Conservation (phyloP, 495 filamentous ascomycete genomes). For the Bacidia gigantensis region DNA sequence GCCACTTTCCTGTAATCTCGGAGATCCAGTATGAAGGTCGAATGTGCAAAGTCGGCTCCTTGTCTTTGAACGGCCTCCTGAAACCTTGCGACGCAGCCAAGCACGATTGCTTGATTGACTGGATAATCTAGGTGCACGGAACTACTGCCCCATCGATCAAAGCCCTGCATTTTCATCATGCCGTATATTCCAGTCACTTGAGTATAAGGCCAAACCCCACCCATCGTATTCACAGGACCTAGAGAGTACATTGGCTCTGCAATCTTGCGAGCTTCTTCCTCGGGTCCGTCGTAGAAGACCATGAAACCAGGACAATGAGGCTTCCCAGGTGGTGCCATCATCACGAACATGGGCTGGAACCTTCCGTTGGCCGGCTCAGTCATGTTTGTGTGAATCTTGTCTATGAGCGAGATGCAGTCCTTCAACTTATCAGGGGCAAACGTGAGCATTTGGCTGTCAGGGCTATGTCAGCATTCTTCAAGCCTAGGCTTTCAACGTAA, state of each 20-base stretch:
- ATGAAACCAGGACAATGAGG: constrained; percentile 10
- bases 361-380: constrained; percentile 3
- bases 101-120: constrained; percentile 5
- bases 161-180: constrained; percentile 2
- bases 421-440: background rate
- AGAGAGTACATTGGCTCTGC: constrained; percentile 18
- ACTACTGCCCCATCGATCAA: constrained; percentile 5
- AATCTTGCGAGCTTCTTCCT: constrained; percentile 12
- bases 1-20: constrained; percentile 1
- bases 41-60: background rate
- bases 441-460: background rate
- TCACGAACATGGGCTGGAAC: constrained; percentile 3
- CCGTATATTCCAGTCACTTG: background rate
- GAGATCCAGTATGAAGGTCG: constrained; percentile 1
- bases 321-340: constrained; percentile 10
- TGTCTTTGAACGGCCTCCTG: background rate
- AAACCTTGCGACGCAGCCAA: constrained; percentile 1
- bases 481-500: constrained; percentile 14
- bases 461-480: constrained; percentile 11
- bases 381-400: background rate
- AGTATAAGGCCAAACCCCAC: constrained; percentile 9
- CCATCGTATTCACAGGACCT: constrained; percentile 5
- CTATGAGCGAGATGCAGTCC: constrained; percentile 3
- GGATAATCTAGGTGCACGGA: constrained; percentile 3
- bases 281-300: constrained; percentile 18